A percentile compares a stretch with the other conserved stretches of the same genome.
These are phyloP conservation scores for Leishmania martiniquensis DNA, from an alignment of 208 protist species.

Conservation along the genomic window DNA sequence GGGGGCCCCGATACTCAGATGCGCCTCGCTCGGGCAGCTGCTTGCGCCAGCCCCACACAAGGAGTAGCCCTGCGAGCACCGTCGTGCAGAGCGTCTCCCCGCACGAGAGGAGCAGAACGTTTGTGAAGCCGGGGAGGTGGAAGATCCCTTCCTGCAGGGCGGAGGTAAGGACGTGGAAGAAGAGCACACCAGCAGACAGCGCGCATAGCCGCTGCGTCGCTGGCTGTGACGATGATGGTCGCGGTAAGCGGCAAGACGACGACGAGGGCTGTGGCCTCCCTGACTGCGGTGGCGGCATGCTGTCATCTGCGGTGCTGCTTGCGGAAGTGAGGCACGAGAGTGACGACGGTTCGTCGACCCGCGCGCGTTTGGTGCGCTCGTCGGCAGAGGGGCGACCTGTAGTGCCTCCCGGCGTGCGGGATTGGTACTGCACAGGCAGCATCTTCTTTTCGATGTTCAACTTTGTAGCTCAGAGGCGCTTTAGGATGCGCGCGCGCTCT, in stretches of 20 bases:
- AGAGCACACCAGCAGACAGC: constrained; percentile 33
- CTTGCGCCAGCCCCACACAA: constrained; percentile 15
- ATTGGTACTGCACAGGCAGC: neutral
- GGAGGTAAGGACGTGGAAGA: constrained; percentile 53
- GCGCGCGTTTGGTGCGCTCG: neutral
- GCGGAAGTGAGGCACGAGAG: neutral
- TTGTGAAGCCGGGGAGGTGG: constrained; percentile 57
- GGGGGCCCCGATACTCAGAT: neutral
- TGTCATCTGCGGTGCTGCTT: neutral
- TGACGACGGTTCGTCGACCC: neutral
- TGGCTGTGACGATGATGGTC: neutral
- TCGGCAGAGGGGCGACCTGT: neutral
- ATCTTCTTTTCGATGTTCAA: neutral
- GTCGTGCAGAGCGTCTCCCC: constrained; percentile 37
- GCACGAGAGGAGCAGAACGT: constrained; percentile 47
- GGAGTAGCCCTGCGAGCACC: constrained; percentile 26
- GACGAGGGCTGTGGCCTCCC: neutral
- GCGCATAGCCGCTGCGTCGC: constrained; percentile 31
- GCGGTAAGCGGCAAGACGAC: neutral
- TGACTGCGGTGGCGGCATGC: neutral
- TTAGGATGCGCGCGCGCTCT: neutral
- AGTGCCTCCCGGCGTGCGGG: neutral
- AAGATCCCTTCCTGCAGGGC: constrained; percentile 59
- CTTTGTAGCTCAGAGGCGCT: neutral
- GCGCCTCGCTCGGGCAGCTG: neutral